phyloP scores from a whole-genome alignment of 768 basidiomycete genomes.

The Tremella yokohamensis region DNA sequence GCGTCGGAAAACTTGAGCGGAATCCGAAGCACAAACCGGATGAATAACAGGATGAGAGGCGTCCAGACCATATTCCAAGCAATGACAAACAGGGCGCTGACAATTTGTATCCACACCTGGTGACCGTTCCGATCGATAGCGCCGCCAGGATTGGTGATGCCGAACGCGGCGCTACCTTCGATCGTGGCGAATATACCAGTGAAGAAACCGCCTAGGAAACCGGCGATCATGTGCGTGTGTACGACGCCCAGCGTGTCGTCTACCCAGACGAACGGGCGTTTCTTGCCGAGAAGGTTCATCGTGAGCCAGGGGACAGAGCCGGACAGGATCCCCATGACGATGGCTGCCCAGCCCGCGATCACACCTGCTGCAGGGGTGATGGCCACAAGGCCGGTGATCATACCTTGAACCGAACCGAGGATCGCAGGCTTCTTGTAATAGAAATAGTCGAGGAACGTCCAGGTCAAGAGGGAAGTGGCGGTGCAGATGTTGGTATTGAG shows the following conservation, averaged over 20 bases:
- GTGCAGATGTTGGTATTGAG: slow-evolving; percentile 10
- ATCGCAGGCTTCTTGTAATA: slow-evolving; percentile 5
- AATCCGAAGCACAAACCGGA: slow-evolving; percentile 4
- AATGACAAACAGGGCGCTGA: slow-evolving; percentile 2
- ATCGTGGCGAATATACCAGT: slow-evolving; percentile 7
- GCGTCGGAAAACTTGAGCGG: slow-evolving; percentile 2
- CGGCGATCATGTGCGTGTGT: slow-evolving; percentile 6
- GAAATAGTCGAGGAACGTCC: slow-evolving; percentile 3
- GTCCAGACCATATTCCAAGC: slow-evolving; percentile 3
- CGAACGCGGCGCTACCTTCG: slow-evolving; percentile 9
- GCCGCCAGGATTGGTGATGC: slow-evolving; percentile 7
- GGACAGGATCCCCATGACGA: slow-evolving; percentile 6
- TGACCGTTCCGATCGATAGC: slow-evolving; percentile 7
- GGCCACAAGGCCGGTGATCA: slow-evolving; percentile 8
- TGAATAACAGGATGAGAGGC: slow-evolving; percentile 4
- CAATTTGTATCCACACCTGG: slow-evolving; percentile 6
- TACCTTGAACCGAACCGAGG: slow-evolving; percentile 8
- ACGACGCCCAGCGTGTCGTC: slow-evolving; percentile 9
- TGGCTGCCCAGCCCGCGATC: slow-evolving; percentile 4
- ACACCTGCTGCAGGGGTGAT: slow-evolving; percentile 7
- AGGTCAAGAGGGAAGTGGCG: slow-evolving; percentile 4
- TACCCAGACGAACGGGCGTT: background rate
- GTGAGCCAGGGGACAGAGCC: slow-evolving; percentile 2
- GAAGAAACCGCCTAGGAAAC: slow-evolving; percentile 7
- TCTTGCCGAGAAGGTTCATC: slow-evolving; percentile 6